phyloP scores from a whole-genome alignment of 768 basidiomycete species.

The Cystobasidium tubakii region DNA sequence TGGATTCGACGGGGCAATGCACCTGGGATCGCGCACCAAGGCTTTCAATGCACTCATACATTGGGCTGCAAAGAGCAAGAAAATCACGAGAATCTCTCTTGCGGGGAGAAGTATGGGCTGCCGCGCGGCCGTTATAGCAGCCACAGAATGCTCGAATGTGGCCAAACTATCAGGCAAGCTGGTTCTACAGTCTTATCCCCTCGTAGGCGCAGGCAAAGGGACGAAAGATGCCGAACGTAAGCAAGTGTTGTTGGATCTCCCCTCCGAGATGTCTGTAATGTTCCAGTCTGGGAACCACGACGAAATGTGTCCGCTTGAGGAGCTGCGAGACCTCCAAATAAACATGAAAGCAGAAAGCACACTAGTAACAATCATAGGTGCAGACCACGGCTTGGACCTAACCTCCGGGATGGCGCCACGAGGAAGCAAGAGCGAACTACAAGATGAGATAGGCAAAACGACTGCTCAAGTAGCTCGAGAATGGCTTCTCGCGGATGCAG shows the following conservation, averaged over 20 bases:
- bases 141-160: neutral
- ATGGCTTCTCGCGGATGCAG: conserved; percentile 8
- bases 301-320: conserved; percentile 20
- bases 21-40: conserved; percentile 10
- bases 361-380: neutral
- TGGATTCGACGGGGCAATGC: conserved; percentile 4
- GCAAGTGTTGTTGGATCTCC: conserved; percentile 16
- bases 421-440: conserved; percentile 8
- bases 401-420: neutral
- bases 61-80: neutral
- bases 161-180: neutral
- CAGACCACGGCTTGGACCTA: conserved; percentile 12
- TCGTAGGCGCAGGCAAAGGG: conserved; percentile 1
- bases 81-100: neutral
- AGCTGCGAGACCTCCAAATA: neutral
- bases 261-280: neutral
- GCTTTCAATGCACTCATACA: neutral
- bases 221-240: conserved; percentile 22
- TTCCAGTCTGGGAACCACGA: conserved; percentile 7
- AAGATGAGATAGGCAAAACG: neutral
- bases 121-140: conserved; percentile 7
- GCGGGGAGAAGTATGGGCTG: conserved; percentile 33
- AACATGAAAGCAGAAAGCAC: neutral
- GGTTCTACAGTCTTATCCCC: conserved; percentile 19
- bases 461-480: neutral